phyloP scores from a whole-genome alignment of 768 basidiomycete genomes.

The Inosperma sp. region DNA sequence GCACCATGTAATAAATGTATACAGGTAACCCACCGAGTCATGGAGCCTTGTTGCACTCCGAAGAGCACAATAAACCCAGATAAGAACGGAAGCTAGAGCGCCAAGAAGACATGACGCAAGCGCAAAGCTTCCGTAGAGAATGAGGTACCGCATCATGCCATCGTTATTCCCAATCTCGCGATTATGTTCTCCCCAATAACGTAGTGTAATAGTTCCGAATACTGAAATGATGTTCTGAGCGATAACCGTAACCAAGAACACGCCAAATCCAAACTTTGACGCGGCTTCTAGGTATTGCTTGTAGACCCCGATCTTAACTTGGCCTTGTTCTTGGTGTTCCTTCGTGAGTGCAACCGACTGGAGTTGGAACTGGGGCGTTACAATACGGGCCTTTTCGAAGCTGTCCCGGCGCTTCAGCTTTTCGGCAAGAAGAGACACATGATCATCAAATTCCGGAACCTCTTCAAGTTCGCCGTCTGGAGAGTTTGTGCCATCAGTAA shows the following conservation, averaged over 20 bases:
- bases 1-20: background rate
- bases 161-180: slow-evolving; percentile 50
- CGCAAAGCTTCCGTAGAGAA: slow-evolving; percentile 67
- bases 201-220: slow-evolving; percentile 57
- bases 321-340: slow-evolving; percentile 77
- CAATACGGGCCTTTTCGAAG: slow-evolving; percentile 53
- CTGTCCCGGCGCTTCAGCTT: slow-evolving; percentile 54
- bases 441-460: slow-evolving; percentile 19
- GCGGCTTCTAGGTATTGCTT: slow-evolving; percentile 73
- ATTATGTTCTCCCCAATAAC: slow-evolving; percentile 82
- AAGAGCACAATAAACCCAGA: slow-evolving; percentile 76
- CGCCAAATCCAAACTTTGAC: slow-evolving; percentile 62
- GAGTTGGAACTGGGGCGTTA: slow-evolving; percentile 36
- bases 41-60: slow-evolving; percentile 73
- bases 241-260: slow-evolving; percentile 56
- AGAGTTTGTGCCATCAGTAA: slow-evolving; percentile 35
- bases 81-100: slow-evolving; percentile 53
- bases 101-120: slow-evolving; percentile 51
- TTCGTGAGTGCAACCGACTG: slow-evolving; percentile 48
- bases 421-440: slow-evolving; percentile 40
- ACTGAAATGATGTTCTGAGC: slow-evolving; percentile 58
- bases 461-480: slow-evolving; percentile 24
- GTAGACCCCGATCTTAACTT: slow-evolving; percentile 76
- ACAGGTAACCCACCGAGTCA: slow-evolving; percentile 62
- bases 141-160: slow-evolving; percentile 54